Evolutionary conservation across 345 rosid species (phyloP).

Genomic region (Reutealis trisperma): DNA sequence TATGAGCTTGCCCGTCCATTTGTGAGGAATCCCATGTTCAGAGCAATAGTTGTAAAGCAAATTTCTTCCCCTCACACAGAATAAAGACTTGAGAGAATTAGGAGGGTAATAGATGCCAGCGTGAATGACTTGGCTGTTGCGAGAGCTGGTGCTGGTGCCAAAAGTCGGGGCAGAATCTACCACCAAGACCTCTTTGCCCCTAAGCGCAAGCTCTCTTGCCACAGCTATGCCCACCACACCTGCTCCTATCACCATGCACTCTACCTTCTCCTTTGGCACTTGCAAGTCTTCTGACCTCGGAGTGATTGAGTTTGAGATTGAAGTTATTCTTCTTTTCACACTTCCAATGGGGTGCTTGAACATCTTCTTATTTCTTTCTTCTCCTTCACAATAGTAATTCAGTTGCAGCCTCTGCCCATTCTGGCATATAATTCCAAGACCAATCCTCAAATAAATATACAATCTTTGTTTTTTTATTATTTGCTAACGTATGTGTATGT

Average conservation of each 20-base stretch:
- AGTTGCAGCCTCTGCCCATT: neutral
- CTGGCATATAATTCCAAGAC: too few relatives aligned
- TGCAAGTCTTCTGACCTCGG: neutral
- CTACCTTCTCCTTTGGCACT: conserved; percentile 62
- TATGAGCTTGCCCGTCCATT: conserved; percentile 76
- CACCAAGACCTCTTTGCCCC: conserved; percentile 71
- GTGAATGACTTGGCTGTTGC: conserved; percentile 90
- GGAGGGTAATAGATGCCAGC: conserved; percentile 91
- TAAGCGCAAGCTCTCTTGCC: conserved; percentile 62
- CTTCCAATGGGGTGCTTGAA: conserved; percentile 11
- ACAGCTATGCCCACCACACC: conserved; percentile 86
- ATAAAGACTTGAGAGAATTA: conserved; percentile 69
- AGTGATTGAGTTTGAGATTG: neutral
- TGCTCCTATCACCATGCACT: conserved; percentile 86
- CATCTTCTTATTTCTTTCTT: conserved; percentile 4
- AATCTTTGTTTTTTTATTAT: too few relatives aligned
- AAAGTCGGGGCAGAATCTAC: conserved; percentile 79
- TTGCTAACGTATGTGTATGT: too few relatives aligned
- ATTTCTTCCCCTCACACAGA: conserved; percentile 77
- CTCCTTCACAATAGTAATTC: neutral
- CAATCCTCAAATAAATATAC: too few relatives aligned
- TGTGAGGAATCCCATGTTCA: conserved; percentile 52
- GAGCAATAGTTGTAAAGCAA: conserved; percentile 70
- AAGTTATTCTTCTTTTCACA: neutral
- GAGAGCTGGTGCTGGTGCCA: conserved; percentile 80